These are phyloP conservation scores for Phytophthora constricta DNA, from an alignment of 352 stramenopile genomes.

Conservation along the genomic window DNA sequence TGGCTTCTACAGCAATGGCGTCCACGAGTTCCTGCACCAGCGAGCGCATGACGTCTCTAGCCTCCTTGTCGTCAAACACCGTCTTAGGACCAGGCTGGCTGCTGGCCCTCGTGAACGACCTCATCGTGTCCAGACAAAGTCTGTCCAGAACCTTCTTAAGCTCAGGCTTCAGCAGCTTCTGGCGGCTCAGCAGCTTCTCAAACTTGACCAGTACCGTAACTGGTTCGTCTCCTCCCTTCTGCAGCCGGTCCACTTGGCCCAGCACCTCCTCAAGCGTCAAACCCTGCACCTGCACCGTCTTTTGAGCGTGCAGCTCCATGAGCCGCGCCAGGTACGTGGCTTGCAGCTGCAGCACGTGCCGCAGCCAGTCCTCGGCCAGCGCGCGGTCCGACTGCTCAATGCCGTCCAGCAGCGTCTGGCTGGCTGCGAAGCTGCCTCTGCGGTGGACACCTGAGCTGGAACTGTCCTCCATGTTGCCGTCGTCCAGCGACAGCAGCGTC, in stretches of 20 bases:
- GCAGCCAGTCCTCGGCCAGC: conserved; percentile 66
- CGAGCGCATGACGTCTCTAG: conserved; percentile 74
- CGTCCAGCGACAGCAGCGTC: conserved; percentile 56
- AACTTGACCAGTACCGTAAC: conserved; percentile 61
- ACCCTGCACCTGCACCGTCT: conserved; percentile 33
- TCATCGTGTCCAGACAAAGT: conserved; percentile 72
- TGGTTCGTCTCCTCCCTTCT: conserved; percentile 43
- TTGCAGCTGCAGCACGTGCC: conserved; percentile 62
- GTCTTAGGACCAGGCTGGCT: conserved; percentile 28
- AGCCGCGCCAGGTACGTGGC: conserved; percentile 60
- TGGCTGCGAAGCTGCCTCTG: conserved; percentile 41
- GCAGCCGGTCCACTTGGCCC: conserved; percentile 31
- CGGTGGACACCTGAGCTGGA: conserved; percentile 20
- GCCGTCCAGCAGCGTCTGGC: conserved; percentile 53
- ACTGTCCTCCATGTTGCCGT: conserved; percentile 33
- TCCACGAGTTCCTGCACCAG: conserved; percentile 70
- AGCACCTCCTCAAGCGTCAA: conserved; percentile 54
- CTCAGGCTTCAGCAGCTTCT: conserved; percentile 61
- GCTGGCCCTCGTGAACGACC: conserved; percentile 46
- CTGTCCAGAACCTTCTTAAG: conserved; percentile 73
- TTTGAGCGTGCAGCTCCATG: conserved; percentile 55
- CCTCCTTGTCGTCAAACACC: conserved; percentile 59
- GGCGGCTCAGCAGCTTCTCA: conserved; percentile 70
- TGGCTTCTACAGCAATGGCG: conserved; percentile 50
- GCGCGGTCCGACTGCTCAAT: conserved; percentile 61